Conservation (phyloP, 257 asterid species). For the Anisodus tanguticus region DNA sequence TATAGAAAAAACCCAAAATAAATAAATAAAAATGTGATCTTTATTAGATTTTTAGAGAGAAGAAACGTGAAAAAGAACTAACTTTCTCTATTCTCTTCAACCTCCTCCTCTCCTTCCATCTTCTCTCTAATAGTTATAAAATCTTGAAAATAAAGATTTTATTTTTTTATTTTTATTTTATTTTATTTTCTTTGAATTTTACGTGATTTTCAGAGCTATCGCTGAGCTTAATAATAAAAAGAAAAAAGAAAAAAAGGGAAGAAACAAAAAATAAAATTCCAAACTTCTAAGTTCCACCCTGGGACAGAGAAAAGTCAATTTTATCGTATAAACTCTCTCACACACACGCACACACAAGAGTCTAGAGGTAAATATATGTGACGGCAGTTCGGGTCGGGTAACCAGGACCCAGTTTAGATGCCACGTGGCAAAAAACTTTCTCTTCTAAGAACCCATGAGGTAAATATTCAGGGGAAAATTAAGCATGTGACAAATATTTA, state of each 20-base stretch:
- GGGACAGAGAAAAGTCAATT: slow-evolving; percentile 38
- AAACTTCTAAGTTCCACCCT: slow-evolving; percentile 17
- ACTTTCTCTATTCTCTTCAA: not conserved
- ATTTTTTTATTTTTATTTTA: not conserved
- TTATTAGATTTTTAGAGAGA: slow-evolving; percentile 33
- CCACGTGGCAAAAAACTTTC: not conserved
- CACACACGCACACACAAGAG: not conserved
- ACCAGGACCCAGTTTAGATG: not conserved
- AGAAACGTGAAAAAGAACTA: slow-evolving; percentile 41
- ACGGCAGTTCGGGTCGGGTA: not conserved
- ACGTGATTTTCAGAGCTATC: slow-evolving; percentile 46
- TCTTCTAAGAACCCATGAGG: too few species aligned
- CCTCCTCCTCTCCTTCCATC: slow-evolving; percentile 8
- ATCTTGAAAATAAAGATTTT: not conserved
- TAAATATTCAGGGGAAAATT: too few species aligned
- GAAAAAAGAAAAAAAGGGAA: not conserved
- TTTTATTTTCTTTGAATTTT: not conserved
- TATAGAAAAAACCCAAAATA: not conserved
- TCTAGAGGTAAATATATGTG: not conserved
- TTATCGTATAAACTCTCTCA: not conserved
- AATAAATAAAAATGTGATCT: slow-evolving; percentile 1
- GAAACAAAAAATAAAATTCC: not conserved
- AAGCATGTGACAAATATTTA: too few species aligned
- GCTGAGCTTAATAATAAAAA: not conserved
- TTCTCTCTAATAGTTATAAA: not conserved